Percentiles rank a stretch among this genome's conserved stretches.
Evolutionary conservation across 345 rosid genomes (phyloP).

Genomic region (Linum tenue): DNA sequence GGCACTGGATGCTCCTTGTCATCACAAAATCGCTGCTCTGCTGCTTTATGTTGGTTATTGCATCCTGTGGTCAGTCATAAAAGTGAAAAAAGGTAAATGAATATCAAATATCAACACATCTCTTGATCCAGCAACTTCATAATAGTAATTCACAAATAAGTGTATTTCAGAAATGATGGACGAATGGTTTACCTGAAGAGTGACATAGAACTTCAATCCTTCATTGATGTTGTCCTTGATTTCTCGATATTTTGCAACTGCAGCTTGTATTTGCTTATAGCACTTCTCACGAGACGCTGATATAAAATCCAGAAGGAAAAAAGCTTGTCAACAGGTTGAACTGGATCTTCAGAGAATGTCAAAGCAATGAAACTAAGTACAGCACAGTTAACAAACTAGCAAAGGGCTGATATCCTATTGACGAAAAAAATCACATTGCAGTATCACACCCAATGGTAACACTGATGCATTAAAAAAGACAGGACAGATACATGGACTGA

Average conservation of each 20-base stretch:
- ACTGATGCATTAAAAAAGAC: not conserved
- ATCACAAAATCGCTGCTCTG: constrained; percentile 95
- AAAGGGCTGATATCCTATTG: not conserved
- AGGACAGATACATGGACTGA: not conserved
- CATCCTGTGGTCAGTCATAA: constrained; percentile 48
- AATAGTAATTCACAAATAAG: not conserved
- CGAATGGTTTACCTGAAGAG: constrained; percentile 63
- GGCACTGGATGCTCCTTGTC: constrained; percentile 95
- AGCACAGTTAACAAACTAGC: not conserved
- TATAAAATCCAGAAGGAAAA: constrained; percentile 9
- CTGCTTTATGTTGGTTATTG: constrained; percentile 89
- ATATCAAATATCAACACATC: not conserved
- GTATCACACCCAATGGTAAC: not conserved
- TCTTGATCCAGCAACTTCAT: not conserved
- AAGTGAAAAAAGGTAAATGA: not conserved
- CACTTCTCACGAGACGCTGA: constrained; percentile 88
- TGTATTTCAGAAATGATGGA: not conserved
- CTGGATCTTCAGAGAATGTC: not conserved
- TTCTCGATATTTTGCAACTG: constrained; percentile 76
- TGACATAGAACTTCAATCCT: constrained; percentile 92
- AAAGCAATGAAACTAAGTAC: no score
- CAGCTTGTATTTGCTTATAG: constrained; percentile 90
- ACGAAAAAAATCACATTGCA: not conserved
- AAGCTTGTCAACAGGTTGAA: not conserved
- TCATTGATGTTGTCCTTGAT: constrained; percentile 92